Conservation (phyloP, 2,329 filamentous ascomycete species). For the Endothia cerciana region DNA sequence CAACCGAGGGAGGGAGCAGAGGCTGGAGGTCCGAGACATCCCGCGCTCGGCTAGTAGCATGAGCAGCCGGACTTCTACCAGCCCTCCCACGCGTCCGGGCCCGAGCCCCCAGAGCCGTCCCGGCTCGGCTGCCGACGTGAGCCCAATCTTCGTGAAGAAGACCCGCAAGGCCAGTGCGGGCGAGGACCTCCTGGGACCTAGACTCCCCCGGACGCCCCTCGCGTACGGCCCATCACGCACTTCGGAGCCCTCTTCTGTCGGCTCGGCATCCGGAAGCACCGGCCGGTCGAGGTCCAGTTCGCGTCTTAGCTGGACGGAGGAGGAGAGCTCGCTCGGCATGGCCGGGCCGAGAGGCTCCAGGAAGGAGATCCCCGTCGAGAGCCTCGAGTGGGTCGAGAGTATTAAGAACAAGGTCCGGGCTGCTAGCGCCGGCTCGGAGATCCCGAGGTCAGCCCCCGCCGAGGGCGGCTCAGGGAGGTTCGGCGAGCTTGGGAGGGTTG, state of each 20-base stretch:
- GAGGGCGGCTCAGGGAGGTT: constrained; percentile 48
- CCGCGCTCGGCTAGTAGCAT: constrained; percentile 36
- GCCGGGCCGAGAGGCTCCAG: constrained; percentile 70
- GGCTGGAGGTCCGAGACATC: constrained; percentile 62
- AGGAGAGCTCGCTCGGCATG: constrained; percentile 67
- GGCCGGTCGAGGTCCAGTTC: constrained; percentile 56
- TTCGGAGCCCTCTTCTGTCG: constrained; percentile 48
- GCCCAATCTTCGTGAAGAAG: constrained; percentile 59
- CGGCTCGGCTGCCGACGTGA: constrained; percentile 43
- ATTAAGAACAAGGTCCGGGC: constrained; percentile 79
- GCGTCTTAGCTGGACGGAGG: constrained; percentile 60
- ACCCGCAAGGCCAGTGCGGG: constrained; percentile 50
- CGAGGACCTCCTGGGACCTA: constrained; percentile 35
- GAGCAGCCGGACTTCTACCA: constrained; percentile 31
- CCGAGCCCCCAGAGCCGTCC: constrained; percentile 45
- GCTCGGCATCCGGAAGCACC: constrained; percentile 17
- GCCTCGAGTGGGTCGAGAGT: constrained; percentile 78
- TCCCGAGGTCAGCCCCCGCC: constrained; percentile 43
- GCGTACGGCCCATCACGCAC: constrained; percentile 36
- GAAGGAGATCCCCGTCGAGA: constrained; percentile 71
- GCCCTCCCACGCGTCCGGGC: constrained; percentile 41
- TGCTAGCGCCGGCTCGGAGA: constrained; percentile 57
- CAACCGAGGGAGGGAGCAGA: constrained; percentile 49
- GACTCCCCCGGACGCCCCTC: constrained; percentile 48
- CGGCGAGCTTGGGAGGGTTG: constrained; percentile 72